These are phyloP conservation scores for Boletus subcaerulescens DNA, from an alignment of 768 basidiomycete species.

Conservation along the genomic window DNA sequence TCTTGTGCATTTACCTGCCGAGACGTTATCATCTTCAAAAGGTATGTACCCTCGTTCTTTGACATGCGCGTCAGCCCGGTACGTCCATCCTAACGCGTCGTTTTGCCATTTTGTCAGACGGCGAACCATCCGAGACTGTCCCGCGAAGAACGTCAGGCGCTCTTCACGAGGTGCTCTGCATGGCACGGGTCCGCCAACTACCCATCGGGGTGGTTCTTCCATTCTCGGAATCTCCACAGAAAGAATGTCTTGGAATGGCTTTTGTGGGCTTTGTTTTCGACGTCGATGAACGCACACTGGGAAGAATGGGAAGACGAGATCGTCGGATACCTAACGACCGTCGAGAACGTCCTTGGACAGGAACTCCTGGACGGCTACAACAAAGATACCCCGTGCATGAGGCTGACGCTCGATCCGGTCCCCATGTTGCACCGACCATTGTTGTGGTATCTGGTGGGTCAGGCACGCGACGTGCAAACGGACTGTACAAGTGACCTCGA, in stretches of 20 bases:
- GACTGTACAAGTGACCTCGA: not conserved
- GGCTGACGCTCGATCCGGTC: conserved; percentile 56
- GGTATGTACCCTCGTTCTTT: conserved; percentile 20
- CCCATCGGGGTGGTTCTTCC: conserved; percentile 55
- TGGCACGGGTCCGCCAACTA: conserved; percentile 22
- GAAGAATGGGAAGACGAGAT: conserved; percentile 46
- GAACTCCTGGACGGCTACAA: conserved; percentile 42
- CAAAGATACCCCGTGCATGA: conserved; percentile 42
- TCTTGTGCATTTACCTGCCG: conserved; percentile 47
- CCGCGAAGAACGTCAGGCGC: conserved; percentile 39
- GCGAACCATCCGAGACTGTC: conserved; percentile 38
- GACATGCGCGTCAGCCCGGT: not conserved
- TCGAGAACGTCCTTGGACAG: conserved; percentile 42
- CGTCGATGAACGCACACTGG: conserved; percentile 28
- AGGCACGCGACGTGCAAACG: not conserved
- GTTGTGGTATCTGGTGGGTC: conserved; percentile 60
- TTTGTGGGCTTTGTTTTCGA: conserved; percentile 61
- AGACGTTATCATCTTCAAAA: conserved; percentile 45
- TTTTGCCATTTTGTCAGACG: conserved; percentile 29
- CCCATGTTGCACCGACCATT: conserved; percentile 53
- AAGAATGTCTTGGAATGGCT: conserved; percentile 61
- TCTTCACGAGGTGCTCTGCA: conserved; percentile 49
- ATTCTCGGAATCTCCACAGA: conserved; percentile 33
- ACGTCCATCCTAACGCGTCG: not conserved
- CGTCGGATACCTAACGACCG: conserved; percentile 40